Percentiles rank a stretch among this genome's conserved stretches.
phyloP scores from a whole-genome alignment of 176 grass and related monocot genomes.

The Ampelocalamus luodianensis region DNA sequence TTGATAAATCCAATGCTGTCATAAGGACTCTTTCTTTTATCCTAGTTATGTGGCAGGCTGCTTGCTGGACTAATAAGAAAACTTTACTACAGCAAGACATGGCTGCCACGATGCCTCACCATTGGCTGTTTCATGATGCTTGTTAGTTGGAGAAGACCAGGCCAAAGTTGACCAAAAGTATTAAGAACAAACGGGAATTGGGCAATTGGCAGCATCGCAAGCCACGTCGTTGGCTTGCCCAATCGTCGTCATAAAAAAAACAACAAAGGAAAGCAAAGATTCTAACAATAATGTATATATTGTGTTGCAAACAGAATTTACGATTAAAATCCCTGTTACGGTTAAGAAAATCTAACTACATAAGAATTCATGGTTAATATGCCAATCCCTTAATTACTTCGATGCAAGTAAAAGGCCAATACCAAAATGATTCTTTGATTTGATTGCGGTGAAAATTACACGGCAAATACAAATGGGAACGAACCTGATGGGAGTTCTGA shows the following conservation, averaged over 20 bases:
- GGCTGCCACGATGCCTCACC: neutral
- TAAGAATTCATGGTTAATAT: neutral
- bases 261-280: neutral
- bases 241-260: neutral
- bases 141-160: neutral
- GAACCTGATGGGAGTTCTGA: constrained; percentile 37
- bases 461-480: neutral
- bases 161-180: neutral
- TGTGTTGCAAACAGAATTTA: neutral
- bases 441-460: neutral
- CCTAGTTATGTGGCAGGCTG: neutral
- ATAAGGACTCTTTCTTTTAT: neutral
- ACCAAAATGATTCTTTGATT: constrained; percentile 13
- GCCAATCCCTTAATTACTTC: neutral
- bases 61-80: neutral
- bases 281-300: neutral
- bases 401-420: neutral
- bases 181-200: neutral
- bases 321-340: neutral
- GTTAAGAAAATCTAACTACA: neutral
- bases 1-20: neutral
- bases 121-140: neutral
- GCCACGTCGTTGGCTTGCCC: neutral
- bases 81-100: neutral
- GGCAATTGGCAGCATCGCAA: constrained; percentile 1